Evolutionary conservation across 805 yeast genomes (phyloP).

Genomic region (Sungouiozyma intestinalis): DNA sequence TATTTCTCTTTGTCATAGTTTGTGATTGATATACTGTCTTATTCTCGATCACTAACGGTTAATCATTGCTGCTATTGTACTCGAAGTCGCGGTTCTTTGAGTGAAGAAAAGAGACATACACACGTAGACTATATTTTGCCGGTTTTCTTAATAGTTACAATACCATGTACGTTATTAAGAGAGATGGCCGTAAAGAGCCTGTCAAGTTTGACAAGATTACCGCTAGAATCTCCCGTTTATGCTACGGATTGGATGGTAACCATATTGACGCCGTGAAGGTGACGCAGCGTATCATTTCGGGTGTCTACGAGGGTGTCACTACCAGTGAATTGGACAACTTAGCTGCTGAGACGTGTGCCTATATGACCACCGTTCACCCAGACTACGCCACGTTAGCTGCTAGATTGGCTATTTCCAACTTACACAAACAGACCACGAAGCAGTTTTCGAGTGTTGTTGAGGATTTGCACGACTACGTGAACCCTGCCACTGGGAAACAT

Average conservation of each 20-base stretch:
- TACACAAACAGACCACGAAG: conserved; percentile 90
- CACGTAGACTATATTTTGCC: too few species aligned
- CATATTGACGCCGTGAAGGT: conserved; percentile 94
- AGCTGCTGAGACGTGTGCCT: conserved; percentile 96
- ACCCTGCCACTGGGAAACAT: conserved; percentile 64
- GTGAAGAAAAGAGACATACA: not conserved
- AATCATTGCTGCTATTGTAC: not conserved
- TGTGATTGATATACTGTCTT: not conserved
- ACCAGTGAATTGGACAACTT: conserved; percentile 75
- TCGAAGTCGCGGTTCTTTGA: not conserved
- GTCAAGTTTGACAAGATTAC: conserved; percentile 95
- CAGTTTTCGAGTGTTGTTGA: conserved; percentile 69
- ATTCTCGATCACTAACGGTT: not conserved
- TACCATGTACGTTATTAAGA: conserved; percentile 73
- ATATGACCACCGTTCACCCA: conserved; percentile 96
- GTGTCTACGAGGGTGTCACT: conserved; percentile 95
- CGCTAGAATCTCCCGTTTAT: conserved; percentile 84
- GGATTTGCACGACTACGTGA: conserved; percentile 64
- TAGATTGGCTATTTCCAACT: conserved; percentile 85
- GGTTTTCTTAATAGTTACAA: too few species aligned
- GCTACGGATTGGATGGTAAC: conserved; percentile 84
- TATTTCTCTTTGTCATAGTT: not conserved
- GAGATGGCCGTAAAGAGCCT: conserved; percentile 92
- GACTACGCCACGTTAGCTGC: conserved; percentile 94
- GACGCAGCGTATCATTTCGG: conserved; percentile 90